phyloP scores from a whole-genome alignment of 2,329 filamentous ascomycete genomes.

The Lachnellula occidentalis region DNA sequence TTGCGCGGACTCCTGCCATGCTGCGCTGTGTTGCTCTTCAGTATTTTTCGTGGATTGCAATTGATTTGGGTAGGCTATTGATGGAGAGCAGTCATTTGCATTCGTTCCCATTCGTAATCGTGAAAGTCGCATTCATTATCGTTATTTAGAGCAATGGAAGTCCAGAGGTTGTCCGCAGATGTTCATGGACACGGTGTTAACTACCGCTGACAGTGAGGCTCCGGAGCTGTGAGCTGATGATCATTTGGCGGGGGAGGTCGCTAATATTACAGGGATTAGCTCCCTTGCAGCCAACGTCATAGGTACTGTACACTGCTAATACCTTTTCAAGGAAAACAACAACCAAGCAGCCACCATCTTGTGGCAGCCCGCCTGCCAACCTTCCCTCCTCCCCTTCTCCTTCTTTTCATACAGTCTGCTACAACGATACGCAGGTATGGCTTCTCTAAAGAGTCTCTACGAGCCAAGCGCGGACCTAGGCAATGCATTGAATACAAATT shows the following conservation, averaged over 20 bases:
- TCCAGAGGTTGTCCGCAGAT: no score
- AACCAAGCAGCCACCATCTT: neutral
- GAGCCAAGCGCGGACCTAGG: constrained; percentile 17
- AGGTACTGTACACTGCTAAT: neutral
- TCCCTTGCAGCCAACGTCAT: constrained; percentile 15
- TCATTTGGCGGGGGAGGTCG: neutral
- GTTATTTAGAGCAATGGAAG: no score
- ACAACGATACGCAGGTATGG: constrained; percentile 19
- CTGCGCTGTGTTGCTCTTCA: neutral
- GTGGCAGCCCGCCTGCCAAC: constrained; percentile 10
- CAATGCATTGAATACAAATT: constrained; percentile 33
- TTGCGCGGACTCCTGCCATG: neutral
- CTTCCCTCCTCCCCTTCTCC: constrained; percentile 6
- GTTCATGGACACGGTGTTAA: neutral
- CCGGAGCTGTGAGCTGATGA: neutral
- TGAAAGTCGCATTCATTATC: no score
- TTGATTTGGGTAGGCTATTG: no score
- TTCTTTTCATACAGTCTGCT: constrained; percentile 1
- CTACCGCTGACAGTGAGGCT: neutral
- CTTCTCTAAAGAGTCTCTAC: constrained; percentile 23
- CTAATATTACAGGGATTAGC: constrained; percentile 13
- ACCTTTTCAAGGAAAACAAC: neutral
- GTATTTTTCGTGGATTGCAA: neutral
- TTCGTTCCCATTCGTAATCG: no score
- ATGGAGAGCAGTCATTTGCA: no score